Evolutionary conservation across 148 eudicot genomes (phyloP), one percentile per base, ranked within the genome.

Genomic region (Vaccinium macrocarpon): DNA sequence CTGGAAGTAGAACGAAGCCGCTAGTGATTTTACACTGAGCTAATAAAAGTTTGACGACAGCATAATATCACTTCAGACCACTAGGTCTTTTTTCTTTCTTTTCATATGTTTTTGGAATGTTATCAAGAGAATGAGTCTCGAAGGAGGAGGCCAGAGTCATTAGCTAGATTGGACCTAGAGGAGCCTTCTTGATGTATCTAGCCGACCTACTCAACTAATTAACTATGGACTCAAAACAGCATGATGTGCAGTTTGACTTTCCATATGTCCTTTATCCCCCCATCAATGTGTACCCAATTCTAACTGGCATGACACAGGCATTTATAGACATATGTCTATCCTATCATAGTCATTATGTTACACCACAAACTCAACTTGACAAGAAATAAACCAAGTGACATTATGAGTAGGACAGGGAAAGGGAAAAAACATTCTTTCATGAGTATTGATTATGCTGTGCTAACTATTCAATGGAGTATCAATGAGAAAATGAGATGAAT

Each of bases 401-500:
- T 48, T 16, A 82, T 50, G 4, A 51, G 25, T 10, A 18, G 7
- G 38, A 55, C 3, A 52, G 56, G 70, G 62, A 81, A 12, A 49
- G 27, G 38, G 55, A n/a, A 13, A 23, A 48, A 66, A 23, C 16
- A 68, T 48, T n/a, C 57, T 21, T 46, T 64, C 19, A 16, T 50
- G 38, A 64, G 38, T 16, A 49, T 7, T 64, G 42, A 16, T 81
- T 25, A 53, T 72, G 57, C 4, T n/a, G 21, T 51, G 84, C 35
- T 23, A 78, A 35, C 42, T 51, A 59, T 19, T 70, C 53, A 59
- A 64, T 27, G 48, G 25, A 59, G 29, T 3, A 76, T 14, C 78
- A 68, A 46, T 73, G 81, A 76, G 57, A 81, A 83, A 77, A 79
- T n/a, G 80, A 25, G 29, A 27, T 32, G 61, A 86, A 19, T 13